phyloP scores from a whole-genome alignment of 257 asterid genomes.

The Primulina huaijiensis region DNA sequence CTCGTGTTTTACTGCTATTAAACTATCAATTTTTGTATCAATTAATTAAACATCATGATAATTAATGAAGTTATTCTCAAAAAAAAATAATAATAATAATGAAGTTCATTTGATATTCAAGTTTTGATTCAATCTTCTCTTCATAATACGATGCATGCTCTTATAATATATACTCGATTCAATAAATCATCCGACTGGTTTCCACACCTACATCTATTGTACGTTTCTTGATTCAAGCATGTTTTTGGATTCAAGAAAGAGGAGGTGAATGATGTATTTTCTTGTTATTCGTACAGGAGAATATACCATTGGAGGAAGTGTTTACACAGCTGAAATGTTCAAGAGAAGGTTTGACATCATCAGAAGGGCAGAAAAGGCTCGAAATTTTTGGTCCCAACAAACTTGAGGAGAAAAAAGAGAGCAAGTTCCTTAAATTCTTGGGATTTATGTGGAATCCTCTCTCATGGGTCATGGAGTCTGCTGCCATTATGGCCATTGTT shows the following conservation, averaged over 20 bases:
- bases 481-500: conserved; percentile 86
- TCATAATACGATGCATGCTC: not conserved
- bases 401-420: conserved; percentile 80
- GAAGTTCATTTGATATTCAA: not conserved
- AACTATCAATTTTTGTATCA: too few species aligned
- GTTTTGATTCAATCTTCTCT: too few species aligned
- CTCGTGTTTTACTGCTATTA: not conserved
- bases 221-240: not conserved
- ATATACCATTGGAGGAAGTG: conserved; percentile 73
- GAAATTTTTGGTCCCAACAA: conserved; percentile 69
- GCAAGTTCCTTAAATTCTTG: conserved; percentile 63
- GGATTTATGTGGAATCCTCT: conserved; percentile 99
- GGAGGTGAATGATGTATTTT: not conserved
- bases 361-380: conserved; percentile 61
- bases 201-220: not conserved
- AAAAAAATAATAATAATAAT: too few species aligned
- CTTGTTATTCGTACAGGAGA: conserved; percentile 40
- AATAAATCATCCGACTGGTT: not conserved
- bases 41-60: too few species aligned
- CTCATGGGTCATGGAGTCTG: conserved; percentile 94
- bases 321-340: conserved; percentile 54
- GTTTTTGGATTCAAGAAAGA: not conserved
- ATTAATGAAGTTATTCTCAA: too few species aligned
- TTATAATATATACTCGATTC: too few species aligned
- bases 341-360: conserved; percentile 55